Percentiles rank a stretch among this genome's conserved stretches.
Conservation (phyloP, 192 early-diverging fungal genomes). For the Rhizoclosmatium sp. region DNA sequence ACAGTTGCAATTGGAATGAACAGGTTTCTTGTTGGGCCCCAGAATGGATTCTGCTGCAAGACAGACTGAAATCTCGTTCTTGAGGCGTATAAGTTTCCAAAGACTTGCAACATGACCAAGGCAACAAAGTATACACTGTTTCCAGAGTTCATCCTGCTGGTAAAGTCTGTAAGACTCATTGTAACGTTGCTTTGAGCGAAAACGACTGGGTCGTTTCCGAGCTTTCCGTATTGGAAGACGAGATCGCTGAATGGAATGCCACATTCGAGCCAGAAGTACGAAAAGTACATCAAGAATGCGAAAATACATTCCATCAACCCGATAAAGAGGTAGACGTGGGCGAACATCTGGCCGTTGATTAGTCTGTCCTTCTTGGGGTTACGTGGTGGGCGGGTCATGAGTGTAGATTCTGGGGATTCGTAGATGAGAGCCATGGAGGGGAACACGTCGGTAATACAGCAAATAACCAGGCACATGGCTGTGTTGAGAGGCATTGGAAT, state of each 20-base stretch:
- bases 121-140: slow-evolving; percentile 30
- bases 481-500: slow-evolving; percentile 79
- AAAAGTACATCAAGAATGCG: slow-evolving; percentile 43
- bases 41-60: slow-evolving; percentile 66
- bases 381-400: slow-evolving; percentile 75
- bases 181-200: slow-evolving; percentile 29
- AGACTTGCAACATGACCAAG: slow-evolving; percentile 17
- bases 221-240: no score
- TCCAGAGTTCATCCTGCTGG: slow-evolving; percentile 1
- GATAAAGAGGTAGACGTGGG: slow-evolving; percentile 81
- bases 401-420: slow-evolving; percentile 77
- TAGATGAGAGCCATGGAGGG: slow-evolving; percentile 75
- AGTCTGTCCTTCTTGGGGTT: slow-evolving; percentile 73
- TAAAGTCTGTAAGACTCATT: background rate
- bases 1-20: slow-evolving; percentile 61
- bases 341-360: slow-evolving; percentile 67
- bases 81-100: slow-evolving; percentile 60
- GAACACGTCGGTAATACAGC: slow-evolving; percentile 63
- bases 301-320: slow-evolving; percentile 70
- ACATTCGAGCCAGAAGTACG: no score
- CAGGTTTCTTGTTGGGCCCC: slow-evolving; percentile 63
- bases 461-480: slow-evolving; percentile 61
- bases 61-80: slow-evolving; percentile 67
- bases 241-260: no score
- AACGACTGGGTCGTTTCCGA: no score